Conservation (phyloP, 441 rosid species). For the Sinapis alba region DNA sequence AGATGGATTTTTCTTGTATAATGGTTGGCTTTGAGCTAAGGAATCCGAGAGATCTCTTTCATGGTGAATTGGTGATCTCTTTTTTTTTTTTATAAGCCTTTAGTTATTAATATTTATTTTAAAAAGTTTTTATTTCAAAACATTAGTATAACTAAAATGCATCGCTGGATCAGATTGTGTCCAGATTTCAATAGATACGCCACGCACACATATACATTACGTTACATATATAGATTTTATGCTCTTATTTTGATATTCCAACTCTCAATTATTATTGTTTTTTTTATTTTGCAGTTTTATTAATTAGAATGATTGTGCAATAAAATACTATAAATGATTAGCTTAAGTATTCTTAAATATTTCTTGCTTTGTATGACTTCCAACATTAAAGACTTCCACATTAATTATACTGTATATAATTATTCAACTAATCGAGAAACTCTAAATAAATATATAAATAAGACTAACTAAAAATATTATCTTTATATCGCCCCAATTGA, state of each 20-base stretch:
- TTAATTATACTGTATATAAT: conserved; percentile 28
- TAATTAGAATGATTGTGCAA: conserved; percentile 32
- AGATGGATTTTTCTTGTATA: neutral
- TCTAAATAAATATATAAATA: conserved; percentile 2
- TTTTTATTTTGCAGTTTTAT: neutral
- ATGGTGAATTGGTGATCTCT: conserved; percentile 31
- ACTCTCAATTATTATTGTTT: neutral
- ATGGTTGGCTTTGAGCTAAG: conserved; percentile 28
- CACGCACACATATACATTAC: conserved; percentile 47
- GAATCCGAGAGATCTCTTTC: conserved; percentile 60
- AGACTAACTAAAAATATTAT: conserved; percentile 7
- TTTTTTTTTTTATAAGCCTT: conserved; percentile 30
- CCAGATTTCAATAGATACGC: conserved; percentile 63
- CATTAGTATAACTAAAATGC: conserved; percentile 59
- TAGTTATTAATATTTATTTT: neutral
- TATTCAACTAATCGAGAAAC: conserved; percentile 29
- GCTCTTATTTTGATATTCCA: conserved; percentile 45
- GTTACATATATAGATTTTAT: conserved; percentile 62
- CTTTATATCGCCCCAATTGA: neutral
- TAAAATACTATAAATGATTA: conserved; percentile 16
- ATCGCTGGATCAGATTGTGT: conserved; percentile 89
- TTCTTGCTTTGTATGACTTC: conserved; percentile 32
- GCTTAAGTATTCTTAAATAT: conserved; percentile 11
- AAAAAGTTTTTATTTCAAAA: neutral
- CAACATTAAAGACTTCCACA: conserved; percentile 31